A percentile compares a stretch with the other conserved stretches of the same genome.
These are phyloP conservation scores for Prototheca wickerhamii DNA, from an alignment of 163 green algal genomes.

Conservation along the genomic window DNA sequence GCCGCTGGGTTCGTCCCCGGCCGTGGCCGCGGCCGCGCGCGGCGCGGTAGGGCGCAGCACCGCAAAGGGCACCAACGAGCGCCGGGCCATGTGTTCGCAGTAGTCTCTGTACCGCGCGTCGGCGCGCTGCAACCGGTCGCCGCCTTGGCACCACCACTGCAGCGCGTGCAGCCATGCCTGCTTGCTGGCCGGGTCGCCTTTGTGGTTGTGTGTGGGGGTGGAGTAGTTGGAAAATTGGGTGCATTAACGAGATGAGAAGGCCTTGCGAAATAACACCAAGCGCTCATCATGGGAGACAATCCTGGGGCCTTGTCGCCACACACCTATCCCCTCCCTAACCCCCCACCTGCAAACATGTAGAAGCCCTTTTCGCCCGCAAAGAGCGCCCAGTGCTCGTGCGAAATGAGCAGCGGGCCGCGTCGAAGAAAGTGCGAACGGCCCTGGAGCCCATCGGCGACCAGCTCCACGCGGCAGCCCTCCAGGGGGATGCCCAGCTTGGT, in stretches of 20 bases:
- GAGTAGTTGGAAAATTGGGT: too few species aligned
- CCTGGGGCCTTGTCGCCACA: not conserved
- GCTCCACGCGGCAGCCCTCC: slow-evolving; percentile 29
- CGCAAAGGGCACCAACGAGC: not conserved
- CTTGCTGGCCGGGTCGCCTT: slow-evolving; percentile 41
- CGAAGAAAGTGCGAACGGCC: slow-evolving; percentile 14
- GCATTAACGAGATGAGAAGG: too few species aligned
- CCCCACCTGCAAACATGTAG: slow-evolving; percentile 41
- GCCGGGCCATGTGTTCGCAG: slow-evolving; percentile 12
- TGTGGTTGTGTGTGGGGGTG: too few species aligned
- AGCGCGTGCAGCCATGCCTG: slow-evolving; percentile 50
- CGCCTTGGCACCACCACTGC: slow-evolving; percentile 27
- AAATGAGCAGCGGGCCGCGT: slow-evolving; percentile 36
- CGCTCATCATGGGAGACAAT: not conserved
- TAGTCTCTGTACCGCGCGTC: slow-evolving; percentile 24
- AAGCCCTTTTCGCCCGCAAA: slow-evolving; percentile 38
- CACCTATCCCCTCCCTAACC: not conserved
- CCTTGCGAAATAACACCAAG: not conserved
- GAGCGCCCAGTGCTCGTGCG: slow-evolving; percentile 30
- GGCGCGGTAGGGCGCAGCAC: not conserved
- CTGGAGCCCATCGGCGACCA: slow-evolving; percentile 38
- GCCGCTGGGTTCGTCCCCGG: too few species aligned
- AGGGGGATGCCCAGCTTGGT: slow-evolving; percentile 30
- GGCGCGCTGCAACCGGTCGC: slow-evolving; percentile 7
- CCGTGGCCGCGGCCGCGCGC: too few species aligned